Conservation (phyloP, 345 rosid genomes). For the Theobroma cacao region DNA sequence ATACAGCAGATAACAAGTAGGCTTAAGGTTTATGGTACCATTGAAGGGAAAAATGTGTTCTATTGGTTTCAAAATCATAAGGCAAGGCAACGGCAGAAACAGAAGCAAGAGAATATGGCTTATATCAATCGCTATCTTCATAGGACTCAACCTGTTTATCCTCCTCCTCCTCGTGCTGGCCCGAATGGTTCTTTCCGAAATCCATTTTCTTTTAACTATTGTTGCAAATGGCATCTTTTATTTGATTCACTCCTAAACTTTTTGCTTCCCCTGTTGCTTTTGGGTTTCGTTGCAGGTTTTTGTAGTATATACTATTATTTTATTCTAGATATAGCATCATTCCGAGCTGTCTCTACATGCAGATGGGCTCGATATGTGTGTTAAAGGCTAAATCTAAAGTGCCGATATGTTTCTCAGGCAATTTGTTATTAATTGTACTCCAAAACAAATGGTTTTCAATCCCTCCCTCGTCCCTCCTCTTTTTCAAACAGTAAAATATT, state of each 20-base stretch:
- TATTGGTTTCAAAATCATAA: constrained; percentile 99
- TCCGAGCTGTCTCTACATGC: constrained; percentile 37
- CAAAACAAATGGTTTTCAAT: not conserved
- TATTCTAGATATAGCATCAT: constrained; percentile 1
- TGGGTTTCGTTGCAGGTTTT: not conserved
- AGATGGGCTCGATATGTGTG: constrained; percentile 30
- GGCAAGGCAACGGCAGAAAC: constrained; percentile 93
- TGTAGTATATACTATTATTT: not conserved
- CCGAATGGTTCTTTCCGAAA: constrained; percentile 44
- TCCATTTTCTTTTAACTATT: not conserved
- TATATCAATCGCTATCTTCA: constrained; percentile 51
- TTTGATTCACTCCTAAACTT: not conserved
- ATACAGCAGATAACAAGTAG: constrained; percentile 79
- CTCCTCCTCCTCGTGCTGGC: constrained; percentile 33
- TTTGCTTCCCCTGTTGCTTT: not conserved
- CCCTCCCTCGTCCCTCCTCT: not conserved
- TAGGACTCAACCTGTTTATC: constrained; percentile 33
- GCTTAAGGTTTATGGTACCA: constrained; percentile 73
- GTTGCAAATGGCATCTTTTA: not conserved
- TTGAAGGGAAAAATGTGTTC: constrained; percentile 97
- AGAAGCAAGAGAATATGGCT: constrained; percentile 68
- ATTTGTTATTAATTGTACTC: not conserved
- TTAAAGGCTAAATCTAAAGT: not conserved
- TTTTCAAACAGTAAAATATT: no score
- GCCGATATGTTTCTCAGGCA: not conserved